Evolutionary conservation across 192 early-diverging fungal species (phyloP).

Genomic region (Linnemannia exigua): DNA sequence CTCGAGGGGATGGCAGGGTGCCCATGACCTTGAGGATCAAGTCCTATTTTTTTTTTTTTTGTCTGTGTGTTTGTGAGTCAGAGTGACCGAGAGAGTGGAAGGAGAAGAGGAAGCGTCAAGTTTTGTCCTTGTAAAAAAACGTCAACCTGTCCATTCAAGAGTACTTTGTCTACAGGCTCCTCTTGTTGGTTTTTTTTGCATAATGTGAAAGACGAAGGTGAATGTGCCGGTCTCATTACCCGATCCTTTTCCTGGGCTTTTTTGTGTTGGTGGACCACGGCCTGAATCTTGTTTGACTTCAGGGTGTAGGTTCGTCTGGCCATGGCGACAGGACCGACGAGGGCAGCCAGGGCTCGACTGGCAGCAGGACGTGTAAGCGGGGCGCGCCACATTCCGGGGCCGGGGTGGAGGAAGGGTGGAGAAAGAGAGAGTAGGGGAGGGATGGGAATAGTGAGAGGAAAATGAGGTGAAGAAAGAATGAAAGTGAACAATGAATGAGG

Average conservation of each 20-base stretch:
- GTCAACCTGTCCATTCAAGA: background rate
- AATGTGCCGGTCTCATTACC: constrained; percentile 19
- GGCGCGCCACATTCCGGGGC: constrained; percentile 36
- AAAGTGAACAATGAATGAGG: background rate
- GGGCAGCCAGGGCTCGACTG: background rate
- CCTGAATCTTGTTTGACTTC: constrained; percentile 42
- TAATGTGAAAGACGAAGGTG: background rate
- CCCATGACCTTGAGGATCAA: constrained; percentile 74
- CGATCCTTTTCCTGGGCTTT: constrained; percentile 48
- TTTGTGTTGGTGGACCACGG: constrained; percentile 27
- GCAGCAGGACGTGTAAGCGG: constrained; percentile 20
- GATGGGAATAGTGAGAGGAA: background rate
- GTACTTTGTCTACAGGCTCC: background rate
- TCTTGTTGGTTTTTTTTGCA: too few species aligned
- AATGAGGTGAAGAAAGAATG: background rate
- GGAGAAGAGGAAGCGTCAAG: background rate
- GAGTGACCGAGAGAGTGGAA: constrained; percentile 2
- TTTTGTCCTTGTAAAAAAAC: background rate
- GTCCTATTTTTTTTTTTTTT: constrained; percentile 54
- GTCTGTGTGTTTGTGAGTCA: constrained; percentile 10
- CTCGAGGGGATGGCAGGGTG: constrained; percentile 72
- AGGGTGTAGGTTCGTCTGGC: constrained; percentile 29
- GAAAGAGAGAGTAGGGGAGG: background rate
- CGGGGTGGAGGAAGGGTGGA: background rate
- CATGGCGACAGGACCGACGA: background rate